Base-by-base conservation (phyloP, 2,329 filamentous ascomycete genomes). In the Rhynchosporium secalis region DNA sequence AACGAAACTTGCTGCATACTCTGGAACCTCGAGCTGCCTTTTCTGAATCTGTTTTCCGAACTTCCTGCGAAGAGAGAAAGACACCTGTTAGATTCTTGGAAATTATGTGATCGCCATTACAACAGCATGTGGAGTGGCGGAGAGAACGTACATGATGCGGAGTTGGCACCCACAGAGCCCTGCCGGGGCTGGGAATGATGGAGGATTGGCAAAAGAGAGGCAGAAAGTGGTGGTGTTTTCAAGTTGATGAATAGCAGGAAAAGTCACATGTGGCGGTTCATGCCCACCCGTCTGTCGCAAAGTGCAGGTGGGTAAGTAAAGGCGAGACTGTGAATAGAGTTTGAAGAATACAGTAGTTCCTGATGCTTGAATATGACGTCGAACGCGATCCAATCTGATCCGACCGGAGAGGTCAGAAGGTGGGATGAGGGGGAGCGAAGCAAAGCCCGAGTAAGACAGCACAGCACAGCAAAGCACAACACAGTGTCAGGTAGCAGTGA, bases 41-140 rank as follows among this genome's bases (percentile, higher is more conserved):
- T 96, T 96, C 82, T 98, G 95, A 70, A 99, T 96, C 76, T 97
- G 92, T 83, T 99, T 99, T 78, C 95, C 95, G 81, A 99, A 99
- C 86, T 99, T 99, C 95, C 94, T 99, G 73, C 38, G 13, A 52
- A 3, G 54, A 28, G 57, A 26, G 60, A 56, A 38, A 31, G 40
- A 48, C 52, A 33, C 33, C 61, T 43, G 41, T 68, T 41, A 70
- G 66, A 58, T 63, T 36, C 26, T 52, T 8, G 26, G 13, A 45
- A 43, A 46, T 56, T 40, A 41, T 12, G 5, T 26, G 54, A 33
- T 33, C 49, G 47, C 51, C 33, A 62, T 43, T 28, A 60, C 29
- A 40, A 54, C 9, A 41, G 52, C 47, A 57, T 58, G 61, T 56
- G 62, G 13, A n/a, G 10, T 10, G 36, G 40, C 40, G 45, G 51